These are phyloP conservation scores for Panaeolus papilionaceus DNA, from an alignment of 768 basidiomycete species.

Conservation along the genomic window DNA sequence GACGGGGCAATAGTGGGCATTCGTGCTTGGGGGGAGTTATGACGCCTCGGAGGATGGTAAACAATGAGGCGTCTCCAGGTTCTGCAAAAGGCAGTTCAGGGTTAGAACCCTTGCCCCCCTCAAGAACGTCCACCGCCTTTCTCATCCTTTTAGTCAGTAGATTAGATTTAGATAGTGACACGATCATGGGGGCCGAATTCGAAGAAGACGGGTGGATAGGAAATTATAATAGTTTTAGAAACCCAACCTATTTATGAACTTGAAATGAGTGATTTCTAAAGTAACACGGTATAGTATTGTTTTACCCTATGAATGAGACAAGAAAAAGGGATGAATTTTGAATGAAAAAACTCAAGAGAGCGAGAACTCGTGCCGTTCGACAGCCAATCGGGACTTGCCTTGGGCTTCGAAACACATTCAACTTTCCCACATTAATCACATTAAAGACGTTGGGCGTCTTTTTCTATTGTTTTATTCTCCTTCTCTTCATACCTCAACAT, in stretches of 20 bases:
- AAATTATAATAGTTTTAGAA: not conserved
- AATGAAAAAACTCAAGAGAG: no score
- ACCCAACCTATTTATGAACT: not conserved
- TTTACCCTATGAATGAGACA: no score
- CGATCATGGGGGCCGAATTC: no score
- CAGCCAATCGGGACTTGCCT: not conserved
- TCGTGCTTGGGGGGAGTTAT: not conserved
- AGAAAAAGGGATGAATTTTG: no score
- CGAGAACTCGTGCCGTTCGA: not conserved
- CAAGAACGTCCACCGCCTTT: not conserved
- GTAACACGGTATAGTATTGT: no score
- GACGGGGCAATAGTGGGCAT: not conserved
- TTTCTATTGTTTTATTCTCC: not conserved
- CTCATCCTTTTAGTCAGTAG: not conserved
- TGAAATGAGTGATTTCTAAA: not conserved
- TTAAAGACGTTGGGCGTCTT: constrained; percentile 7
- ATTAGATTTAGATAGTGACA: not conserved
- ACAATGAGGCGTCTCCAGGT: not conserved
- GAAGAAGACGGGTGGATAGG: not conserved
- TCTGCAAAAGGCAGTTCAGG: not conserved
- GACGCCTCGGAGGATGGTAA: not conserved
- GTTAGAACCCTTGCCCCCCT: not conserved
- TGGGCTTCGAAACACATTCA: not conserved
- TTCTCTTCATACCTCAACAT: not conserved
- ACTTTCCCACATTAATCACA: not conserved